These are phyloP conservation scores for Pichia sp. DNA, from an alignment of 1,139 yeast species.

Conservation along the genomic window DNA sequence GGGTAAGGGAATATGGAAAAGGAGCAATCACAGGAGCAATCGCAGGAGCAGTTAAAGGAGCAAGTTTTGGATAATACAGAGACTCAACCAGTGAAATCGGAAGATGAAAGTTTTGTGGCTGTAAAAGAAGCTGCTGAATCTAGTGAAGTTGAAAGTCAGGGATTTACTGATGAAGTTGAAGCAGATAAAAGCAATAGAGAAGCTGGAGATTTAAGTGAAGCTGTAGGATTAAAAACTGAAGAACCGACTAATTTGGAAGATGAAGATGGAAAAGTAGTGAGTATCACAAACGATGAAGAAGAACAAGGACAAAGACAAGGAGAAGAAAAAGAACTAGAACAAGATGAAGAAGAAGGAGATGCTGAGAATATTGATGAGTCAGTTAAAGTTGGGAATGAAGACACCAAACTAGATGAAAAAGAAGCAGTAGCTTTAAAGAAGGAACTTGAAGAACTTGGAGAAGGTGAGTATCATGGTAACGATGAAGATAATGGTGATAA, in stretches of 20 bases:
- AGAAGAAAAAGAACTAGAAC: constrained; percentile 3
- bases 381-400: not conserved
- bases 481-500: constrained; percentile 5
- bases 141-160: no score
- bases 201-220: not conserved
- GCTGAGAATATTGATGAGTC: constrained; percentile 9
- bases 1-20: no score
- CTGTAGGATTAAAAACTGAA: no score
- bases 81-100: no score
- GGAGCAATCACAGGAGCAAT: no score
- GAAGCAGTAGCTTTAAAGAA: not conserved
- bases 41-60: not conserved
- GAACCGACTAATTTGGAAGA: not conserved
- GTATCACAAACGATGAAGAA: not conserved
- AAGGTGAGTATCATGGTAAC: constrained; percentile 1
- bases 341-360: constrained; percentile 4
- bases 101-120: no score
- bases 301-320: constrained; percentile 6
- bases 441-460: constrained; percentile 1
- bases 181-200: no score
- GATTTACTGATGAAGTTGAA: no score
- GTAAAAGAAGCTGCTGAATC: no score
- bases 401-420: not conserved
- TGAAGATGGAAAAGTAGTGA: not conserved
- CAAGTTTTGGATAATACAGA: not conserved